Evolutionary conservation across 2,329 filamentous ascomycete genomes (phyloP), one percentile per base, ranked within the genome.

Genomic region (Atkinsonella texensis): DNA sequence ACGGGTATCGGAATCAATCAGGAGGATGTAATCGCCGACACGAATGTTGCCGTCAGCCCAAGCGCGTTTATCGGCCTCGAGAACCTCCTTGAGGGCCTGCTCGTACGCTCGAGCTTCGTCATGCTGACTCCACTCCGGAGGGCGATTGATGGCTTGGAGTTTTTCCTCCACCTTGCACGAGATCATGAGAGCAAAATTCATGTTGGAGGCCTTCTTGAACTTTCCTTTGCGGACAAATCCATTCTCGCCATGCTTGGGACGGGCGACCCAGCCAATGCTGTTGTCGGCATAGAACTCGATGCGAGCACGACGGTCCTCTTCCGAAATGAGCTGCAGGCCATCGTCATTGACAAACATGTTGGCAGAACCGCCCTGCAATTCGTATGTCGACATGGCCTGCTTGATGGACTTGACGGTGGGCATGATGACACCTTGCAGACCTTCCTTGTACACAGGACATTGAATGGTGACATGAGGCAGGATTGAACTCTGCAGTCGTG

Each of bases 361-460:
- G 56, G 83, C 84, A 8, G 83, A 85, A n/a, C 85, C 85, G 56
- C 85, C 85, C 61, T 88, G 84, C 17, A 87, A 73, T 63, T 88
- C 85, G 60, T 88, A 89, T 0, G 83, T 87, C 33, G 82, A 84
- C 62, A 88, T 87, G 55, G 84, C 84, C 59, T 84, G 77, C 69
- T 89, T 89, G 68, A 90, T 77, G 2, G 85, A 89, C 60, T 81
- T 81, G 60, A 90, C 79, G 0, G 87, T 91, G 8, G 87, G 87
- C 18, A 75, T 77, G 60, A 90, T 89, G 65, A 94, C 88, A 55
- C 74, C 80, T 38, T 71, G 70, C 2, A 94, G 74, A 57, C 87
- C 87, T 65, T 94, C 88, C 66, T 91, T 93, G 72, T 93, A 94
- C 0, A 94, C 86, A 4, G 88, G 88, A 65, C 87, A 90, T 63